phyloP scores from a whole-genome alignment of 495 filamentous ascomycete genomes.

The Podospora sp. region DNA sequence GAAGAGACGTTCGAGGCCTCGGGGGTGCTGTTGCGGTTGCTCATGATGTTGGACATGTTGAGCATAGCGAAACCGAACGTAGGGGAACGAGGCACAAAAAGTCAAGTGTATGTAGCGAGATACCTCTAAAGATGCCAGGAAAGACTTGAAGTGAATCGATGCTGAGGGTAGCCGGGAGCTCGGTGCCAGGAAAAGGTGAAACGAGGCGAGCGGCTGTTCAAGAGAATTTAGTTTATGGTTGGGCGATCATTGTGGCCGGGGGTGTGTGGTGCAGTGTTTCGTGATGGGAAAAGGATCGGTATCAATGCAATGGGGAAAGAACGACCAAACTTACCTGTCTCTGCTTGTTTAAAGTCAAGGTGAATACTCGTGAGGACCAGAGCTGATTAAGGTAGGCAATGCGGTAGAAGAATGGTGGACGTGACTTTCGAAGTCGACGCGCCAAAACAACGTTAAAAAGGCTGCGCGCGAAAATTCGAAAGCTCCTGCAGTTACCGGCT shows the following conservation, averaged over 20 bases:
- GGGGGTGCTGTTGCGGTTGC: conserved; percentile 96
- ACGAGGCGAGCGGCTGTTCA: conserved; percentile 35
- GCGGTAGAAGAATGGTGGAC: conserved; percentile 20
- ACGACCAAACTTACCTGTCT: conserved; percentile 19
- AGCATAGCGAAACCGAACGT: conserved; percentile 40
- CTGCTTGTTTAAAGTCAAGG: conserved; percentile 6
- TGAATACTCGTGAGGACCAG: conserved; percentile 13
- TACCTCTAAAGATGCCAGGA: conserved; percentile 1
- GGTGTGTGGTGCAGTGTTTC: conserved; percentile 31
- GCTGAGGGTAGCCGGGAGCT: conserved; percentile 26
- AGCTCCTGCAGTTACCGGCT: conserved; percentile 90
- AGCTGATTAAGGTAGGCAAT: conserved; percentile 27
- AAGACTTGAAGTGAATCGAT: conserved; percentile 9
- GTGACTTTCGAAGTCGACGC: conserved; percentile 43
- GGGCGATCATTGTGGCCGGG: conserved; percentile 31
- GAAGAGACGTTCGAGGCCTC: conserved; percentile 81
- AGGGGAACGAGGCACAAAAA: conserved; percentile 8
- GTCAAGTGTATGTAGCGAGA: conserved; percentile 1
- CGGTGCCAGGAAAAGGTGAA: conserved; percentile 40
- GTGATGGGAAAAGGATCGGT: conserved; percentile 29
- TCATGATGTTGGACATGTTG: conserved; percentile 71
- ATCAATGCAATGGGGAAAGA: conserved; percentile 26
- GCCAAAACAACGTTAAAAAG: conserved; percentile 44
- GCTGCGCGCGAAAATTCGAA: conserved; percentile 43
- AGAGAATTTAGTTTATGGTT: conserved; percentile 32